phyloP scores from a whole-genome alignment of 164 flowering plant species.

The Tinospora cordifolia region DNA sequence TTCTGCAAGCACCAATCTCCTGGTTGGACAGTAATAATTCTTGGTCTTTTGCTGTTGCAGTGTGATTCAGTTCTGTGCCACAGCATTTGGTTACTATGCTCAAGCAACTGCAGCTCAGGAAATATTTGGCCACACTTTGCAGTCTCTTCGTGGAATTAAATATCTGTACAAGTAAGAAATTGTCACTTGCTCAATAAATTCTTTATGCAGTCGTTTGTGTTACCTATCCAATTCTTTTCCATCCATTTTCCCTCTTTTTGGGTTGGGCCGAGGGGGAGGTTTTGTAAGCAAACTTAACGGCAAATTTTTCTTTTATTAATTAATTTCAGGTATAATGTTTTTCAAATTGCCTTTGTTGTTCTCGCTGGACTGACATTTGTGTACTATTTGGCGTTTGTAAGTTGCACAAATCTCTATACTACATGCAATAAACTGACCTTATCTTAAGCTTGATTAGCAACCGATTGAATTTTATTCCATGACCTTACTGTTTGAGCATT shows the following conservation, averaged over 20 bases:
- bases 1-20: too few species aligned
- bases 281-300: not conserved
- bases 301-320: not conserved
- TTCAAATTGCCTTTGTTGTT: conserved; percentile 76
- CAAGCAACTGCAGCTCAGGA: conserved; percentile 99
- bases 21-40: not conserved
- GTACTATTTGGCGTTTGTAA: conserved; percentile 82
- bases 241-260: too few species aligned
- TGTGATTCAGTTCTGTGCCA: conserved; percentile 94
- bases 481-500: not conserved
- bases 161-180: conserved; percentile 81
- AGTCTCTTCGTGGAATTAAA: conserved; percentile 90
- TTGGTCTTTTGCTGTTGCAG: conserved; percentile 33
- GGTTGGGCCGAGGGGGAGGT: too few species aligned
- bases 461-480: too few species aligned
- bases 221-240: too few species aligned
- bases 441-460: not conserved
- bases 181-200: not conserved
- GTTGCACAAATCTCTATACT: conserved; percentile 18
- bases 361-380: conserved; percentile 78
- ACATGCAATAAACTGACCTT: not conserved
- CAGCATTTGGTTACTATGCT: conserved; percentile 93
- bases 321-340: conserved; percentile 80
- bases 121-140: conserved; percentile 94
- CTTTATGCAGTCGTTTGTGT: too few species aligned